Percentiles rank a stretch among this genome's conserved stretches.
Conservation (phyloP, 805 yeast genomes). For the Ogataea neopini region DNA sequence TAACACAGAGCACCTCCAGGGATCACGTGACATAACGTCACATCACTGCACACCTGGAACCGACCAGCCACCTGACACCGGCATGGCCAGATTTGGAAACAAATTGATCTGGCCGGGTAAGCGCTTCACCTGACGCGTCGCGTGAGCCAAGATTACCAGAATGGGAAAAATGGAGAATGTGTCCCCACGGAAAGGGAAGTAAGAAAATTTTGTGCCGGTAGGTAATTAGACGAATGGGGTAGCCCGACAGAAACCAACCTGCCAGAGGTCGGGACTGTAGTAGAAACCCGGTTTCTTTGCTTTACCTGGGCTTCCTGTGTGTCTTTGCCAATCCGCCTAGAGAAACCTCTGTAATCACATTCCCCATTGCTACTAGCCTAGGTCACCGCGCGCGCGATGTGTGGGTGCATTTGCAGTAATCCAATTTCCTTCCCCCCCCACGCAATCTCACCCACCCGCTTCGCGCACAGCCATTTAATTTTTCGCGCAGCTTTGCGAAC, state of each 20-base stretch:
- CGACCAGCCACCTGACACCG: no score
- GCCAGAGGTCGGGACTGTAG: no score
- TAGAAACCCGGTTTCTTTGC: no score
- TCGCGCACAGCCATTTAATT: constrained; percentile 3
- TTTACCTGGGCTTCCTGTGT: no score
- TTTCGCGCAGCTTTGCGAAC: constrained; percentile 3
- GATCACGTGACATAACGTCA: not conserved
- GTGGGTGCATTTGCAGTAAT: not conserved
- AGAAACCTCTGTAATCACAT: no score
- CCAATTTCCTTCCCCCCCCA: not conserved
- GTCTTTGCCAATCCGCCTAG: no score
- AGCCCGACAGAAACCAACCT: not conserved
- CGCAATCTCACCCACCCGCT: constrained; percentile 1
- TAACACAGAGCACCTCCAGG: no score
- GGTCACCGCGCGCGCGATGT: not conserved
- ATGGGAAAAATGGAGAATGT: constrained; percentile 4
- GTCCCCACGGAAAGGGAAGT: constrained; percentile 5
- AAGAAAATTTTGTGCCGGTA: not conserved
- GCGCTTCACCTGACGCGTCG: constrained; percentile 3
- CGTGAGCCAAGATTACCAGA: constrained; percentile 1
- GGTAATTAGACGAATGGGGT: not conserved
- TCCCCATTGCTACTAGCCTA: no score
- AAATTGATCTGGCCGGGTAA: constrained; percentile 3
- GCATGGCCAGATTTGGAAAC: constrained; percentile 1
- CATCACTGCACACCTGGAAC: not conserved